Percentiles rank a stretch among this genome's conserved stretches.
phyloP scores from a whole-genome alignment of 441 rosid genomes.

The Populus hybrid region DNA sequence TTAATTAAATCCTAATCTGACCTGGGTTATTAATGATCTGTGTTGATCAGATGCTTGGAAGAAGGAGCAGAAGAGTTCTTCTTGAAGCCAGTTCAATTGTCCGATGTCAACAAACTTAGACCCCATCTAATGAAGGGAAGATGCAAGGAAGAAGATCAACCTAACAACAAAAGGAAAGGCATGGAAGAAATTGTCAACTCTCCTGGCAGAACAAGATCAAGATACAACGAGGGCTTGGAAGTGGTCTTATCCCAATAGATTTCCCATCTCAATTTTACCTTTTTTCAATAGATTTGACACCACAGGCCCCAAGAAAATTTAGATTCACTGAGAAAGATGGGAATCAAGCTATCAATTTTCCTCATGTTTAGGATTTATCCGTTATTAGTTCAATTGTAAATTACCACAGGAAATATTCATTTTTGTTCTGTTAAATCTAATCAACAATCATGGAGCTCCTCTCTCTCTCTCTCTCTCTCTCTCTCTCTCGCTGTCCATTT shows the following conservation, averaged over 20 bases:
- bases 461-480: no score
- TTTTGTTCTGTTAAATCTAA: background rate
- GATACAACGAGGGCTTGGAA: slow-evolving; percentile 26
- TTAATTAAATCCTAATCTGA: background rate
- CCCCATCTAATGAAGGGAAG: slow-evolving; percentile 53
- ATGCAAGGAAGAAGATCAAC: slow-evolving; percentile 22
- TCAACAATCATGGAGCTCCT: background rate
- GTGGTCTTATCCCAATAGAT: slow-evolving; percentile 9
- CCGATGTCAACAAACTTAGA: slow-evolving; percentile 62
- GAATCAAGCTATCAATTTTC: background rate
- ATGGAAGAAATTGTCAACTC: slow-evolving; percentile 31
- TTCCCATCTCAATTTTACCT: background rate
- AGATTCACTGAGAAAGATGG: background rate
- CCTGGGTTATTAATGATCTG: background rate
- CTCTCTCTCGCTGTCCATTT: no score
- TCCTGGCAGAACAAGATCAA: slow-evolving; percentile 32
- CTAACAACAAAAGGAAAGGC: slow-evolving; percentile 33
- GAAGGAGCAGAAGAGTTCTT: slow-evolving; percentile 81
- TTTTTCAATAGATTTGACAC: background rate
- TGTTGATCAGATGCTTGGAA: slow-evolving; percentile 52
- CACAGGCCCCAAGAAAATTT: background rate
- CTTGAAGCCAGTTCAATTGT: slow-evolving; percentile 60
- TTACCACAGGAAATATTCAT: background rate
- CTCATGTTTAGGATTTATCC: background rate
- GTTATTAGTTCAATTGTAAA: background rate